A percentile compares a stretch with the other conserved stretches of the same genome.
phyloP scores from a whole-genome alignment of 305 asterid species.

The Fraxinus dipetala region DNA sequence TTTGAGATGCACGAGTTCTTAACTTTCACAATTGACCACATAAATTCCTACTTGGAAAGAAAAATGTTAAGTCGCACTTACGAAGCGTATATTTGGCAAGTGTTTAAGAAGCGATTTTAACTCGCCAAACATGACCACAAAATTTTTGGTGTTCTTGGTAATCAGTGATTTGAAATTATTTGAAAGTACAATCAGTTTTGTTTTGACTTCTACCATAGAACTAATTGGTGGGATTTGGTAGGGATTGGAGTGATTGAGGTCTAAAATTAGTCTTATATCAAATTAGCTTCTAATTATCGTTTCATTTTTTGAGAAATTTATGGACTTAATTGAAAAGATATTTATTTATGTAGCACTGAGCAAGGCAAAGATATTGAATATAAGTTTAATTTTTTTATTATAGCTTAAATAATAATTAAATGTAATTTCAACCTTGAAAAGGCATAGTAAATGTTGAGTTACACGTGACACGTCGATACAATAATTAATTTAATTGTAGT shows the following conservation, averaged over 20 bases:
- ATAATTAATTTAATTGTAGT: not conserved
- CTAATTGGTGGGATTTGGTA: not conserved
- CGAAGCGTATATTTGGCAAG: not conserved
- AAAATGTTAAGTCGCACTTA: not conserved
- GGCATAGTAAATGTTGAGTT: not conserved
- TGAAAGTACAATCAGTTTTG: not conserved
- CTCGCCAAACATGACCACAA: not conserved
- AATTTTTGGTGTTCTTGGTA: not conserved
- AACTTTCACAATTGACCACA: not conserved
- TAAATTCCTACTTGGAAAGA: not conserved
- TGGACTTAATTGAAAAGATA: no score
- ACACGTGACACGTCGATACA: not conserved
- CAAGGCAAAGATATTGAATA: no score
- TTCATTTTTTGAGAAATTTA: no score
- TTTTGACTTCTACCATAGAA: not conserved
- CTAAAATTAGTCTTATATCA: not conserved
- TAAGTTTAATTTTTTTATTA: no score
- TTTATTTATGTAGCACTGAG: not conserved
- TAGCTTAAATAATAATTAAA: no score
- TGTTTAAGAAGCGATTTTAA: no score
- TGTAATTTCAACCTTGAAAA: not conserved
- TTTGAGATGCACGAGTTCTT: not conserved
- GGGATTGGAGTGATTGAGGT: not conserved
- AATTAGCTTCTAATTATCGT: no score
- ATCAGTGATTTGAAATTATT: not conserved